phyloP scores from a whole-genome alignment of 1,139 yeast species.

The Kluyveromyces sp. region DNA sequence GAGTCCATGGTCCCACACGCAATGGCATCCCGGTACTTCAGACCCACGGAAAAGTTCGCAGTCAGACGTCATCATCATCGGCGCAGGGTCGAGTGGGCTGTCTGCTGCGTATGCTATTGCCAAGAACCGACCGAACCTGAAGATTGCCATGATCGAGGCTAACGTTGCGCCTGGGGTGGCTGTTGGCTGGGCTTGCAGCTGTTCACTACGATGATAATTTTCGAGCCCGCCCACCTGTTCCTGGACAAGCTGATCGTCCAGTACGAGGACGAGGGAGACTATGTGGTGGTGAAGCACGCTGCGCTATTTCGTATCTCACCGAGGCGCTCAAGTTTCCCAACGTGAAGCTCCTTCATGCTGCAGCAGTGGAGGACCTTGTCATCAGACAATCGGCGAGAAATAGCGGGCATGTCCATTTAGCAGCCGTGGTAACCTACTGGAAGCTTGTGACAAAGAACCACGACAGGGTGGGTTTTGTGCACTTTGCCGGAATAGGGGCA shows the following conservation, averaged over 20 bases:
- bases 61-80: constrained; percentile 73
- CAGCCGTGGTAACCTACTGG: constrained; percentile 83
- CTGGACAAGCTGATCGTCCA: constrained; percentile 57
- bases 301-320: constrained; percentile 62
- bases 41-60: constrained; percentile 66
- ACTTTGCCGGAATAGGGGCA: constrained; percentile 76
- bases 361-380: constrained; percentile 74
- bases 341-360: constrained; percentile 71
- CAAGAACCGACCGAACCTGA: constrained; percentile 68
- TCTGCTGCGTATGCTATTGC: constrained; percentile 70
- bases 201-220: constrained; percentile 70
- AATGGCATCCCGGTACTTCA: constrained; percentile 70
- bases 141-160: constrained; percentile 69
- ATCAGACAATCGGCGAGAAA: constrained; percentile 53
- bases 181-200: constrained; percentile 79
- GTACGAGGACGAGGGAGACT: constrained; percentile 75
- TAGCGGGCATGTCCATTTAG: constrained; percentile 52
- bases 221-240: constrained; percentile 70
- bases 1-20: constrained; percentile 81
- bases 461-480: constrained; percentile 64
- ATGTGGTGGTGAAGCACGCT: constrained; percentile 75
- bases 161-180: constrained; percentile 78
- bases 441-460: constrained; percentile 71
- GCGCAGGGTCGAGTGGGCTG: constrained; percentile 76
- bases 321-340: constrained; percentile 67